Evolutionary conservation across 768 basidiomycete genomes (phyloP), one percentile per base, ranked within the genome.

Genomic region (Phylloporus arenicola): DNA sequence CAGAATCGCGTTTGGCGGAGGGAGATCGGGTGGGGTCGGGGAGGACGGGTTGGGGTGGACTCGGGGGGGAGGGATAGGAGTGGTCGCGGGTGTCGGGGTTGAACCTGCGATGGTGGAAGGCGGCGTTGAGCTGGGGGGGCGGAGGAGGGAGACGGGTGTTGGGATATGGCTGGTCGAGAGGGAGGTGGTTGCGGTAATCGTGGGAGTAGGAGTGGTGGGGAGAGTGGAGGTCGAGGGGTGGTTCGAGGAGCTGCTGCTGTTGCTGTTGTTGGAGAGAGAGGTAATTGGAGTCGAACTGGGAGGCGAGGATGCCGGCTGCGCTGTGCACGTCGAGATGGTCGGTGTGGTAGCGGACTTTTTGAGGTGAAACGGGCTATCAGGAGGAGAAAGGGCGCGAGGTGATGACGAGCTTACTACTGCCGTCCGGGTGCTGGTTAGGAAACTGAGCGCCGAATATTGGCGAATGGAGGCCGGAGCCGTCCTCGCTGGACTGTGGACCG

Each of bases 401-500:
- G 75, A 72, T 49, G 56, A 66, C 63, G 68, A 27, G 54, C 60
- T 50, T 57, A 75, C 66, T 48, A 73, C 61, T 64, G 61, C 71
- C 76, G 75, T 77, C 75, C 54, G 72, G 69, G 71, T 74, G 72
- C 49, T 70, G 65, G 55, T 73, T 65, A 65, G 74, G 70, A 57
- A 71, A 75, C 24, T 72, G 70, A 43, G 76, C 64, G 49, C 72
- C 73, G 68, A 84, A 83, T 46, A 81, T 76, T 57, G 87, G 86
- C 3, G 86, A 87, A 59, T 86, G 84, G 20, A 88, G 69, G 53
- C 83, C 85, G 46, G 86, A 87, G 62, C 83, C 80, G 61, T 86
- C 86, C 63, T 87, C 85, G 65, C 82, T 84, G 20, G 83, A 85
- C 68, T 81, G 83, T 39, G 77, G 76, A 34, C 82, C 78, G 60